phyloP scores from a whole-genome alignment of 108 stramenopile species.

The Nitzschia sp. region DNA sequence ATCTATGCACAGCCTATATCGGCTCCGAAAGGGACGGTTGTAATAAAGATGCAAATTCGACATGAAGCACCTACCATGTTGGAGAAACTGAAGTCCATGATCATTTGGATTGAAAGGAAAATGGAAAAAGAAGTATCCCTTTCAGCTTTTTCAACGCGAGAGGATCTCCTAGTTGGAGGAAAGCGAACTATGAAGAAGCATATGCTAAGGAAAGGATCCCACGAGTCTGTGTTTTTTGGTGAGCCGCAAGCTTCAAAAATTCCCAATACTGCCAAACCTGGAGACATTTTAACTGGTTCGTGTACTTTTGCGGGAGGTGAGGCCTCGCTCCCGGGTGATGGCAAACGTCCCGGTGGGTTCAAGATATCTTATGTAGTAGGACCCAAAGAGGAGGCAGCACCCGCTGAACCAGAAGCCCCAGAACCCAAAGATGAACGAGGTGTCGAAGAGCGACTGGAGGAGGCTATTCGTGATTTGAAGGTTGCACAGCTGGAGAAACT shows the following conservation, averaged over 20 bases:
- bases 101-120: slow-evolving; percentile 47
- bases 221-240: slow-evolving; percentile 33
- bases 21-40: slow-evolving; percentile 43
- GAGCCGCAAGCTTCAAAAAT: slow-evolving; percentile 39
- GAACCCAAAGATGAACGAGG: slow-evolving; percentile 49
- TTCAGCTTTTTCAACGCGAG: slow-evolving; percentile 36
- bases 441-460: slow-evolving; percentile 41
- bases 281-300: slow-evolving; percentile 43
- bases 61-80: slow-evolving; percentile 47
- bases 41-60: slow-evolving; percentile 40
- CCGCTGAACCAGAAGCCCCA: slow-evolving; percentile 16
- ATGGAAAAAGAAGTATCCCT: slow-evolving; percentile 43
- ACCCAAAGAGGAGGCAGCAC: slow-evolving; percentile 31
- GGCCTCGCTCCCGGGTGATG: slow-evolving; percentile 36
- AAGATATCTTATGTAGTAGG: slow-evolving; percentile 35
- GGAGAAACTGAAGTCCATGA: slow-evolving; percentile 41
- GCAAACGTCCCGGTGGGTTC: slow-evolving; percentile 54
- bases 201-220: slow-evolving; percentile 33
- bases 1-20: slow-evolving; percentile 50
- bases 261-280: slow-evolving; percentile 38
- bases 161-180: slow-evolving; percentile 32
- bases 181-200: slow-evolving; percentile 37
- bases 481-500: slow-evolving; percentile 42
- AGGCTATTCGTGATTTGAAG: slow-evolving; percentile 44
- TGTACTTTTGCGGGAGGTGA: slow-evolving; percentile 28